A percentile compares a stretch with the other conserved stretches of the same genome.
phyloP scores from a whole-genome alignment of 2,329 filamentous ascomycete genomes.

The Aspergillus sp. region DNA sequence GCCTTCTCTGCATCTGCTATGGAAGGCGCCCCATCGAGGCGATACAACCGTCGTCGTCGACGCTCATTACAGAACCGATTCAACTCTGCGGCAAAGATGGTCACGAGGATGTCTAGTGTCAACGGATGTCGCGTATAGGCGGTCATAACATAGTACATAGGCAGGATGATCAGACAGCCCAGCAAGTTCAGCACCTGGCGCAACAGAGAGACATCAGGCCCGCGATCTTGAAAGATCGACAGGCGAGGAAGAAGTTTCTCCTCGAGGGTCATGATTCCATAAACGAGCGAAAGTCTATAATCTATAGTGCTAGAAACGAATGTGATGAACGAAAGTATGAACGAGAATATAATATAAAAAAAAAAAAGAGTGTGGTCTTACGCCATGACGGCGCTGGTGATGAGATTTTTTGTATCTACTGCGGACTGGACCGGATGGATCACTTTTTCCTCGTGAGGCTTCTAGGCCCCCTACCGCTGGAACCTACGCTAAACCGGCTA shows the following conservation, averaged over 20 bases:
- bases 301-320: not conserved
- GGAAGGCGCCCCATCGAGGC: constrained; percentile 8
- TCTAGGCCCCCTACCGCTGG: not conserved
- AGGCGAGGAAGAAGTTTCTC: not conserved
- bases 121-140: constrained; percentile 23
- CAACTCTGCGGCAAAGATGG: constrained; percentile 27
- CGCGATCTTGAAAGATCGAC: constrained; percentile 8
- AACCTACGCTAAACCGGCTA: not conserved
- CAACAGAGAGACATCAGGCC: constrained; percentile 20
- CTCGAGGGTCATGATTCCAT: not conserved
- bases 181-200: constrained; percentile 26
- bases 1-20: constrained; percentile 18
- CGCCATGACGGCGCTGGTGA: too few species aligned
- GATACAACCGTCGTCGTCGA: constrained; percentile 19
- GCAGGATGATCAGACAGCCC: constrained; percentile 23
- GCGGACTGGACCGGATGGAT: too few species aligned
- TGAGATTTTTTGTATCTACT: too few species aligned
- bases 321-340: not conserved
- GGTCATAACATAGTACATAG: constrained; percentile 22
- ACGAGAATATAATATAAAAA: not conserved
- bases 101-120: constrained; percentile 26
- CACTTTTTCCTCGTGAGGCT: too few species aligned
- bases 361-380: too few species aligned
- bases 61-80: constrained; percentile 26
- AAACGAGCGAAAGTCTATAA: not conserved